Conservation (phyloP, 352 stramenopile species). For the Blastocystis sp. region DNA sequence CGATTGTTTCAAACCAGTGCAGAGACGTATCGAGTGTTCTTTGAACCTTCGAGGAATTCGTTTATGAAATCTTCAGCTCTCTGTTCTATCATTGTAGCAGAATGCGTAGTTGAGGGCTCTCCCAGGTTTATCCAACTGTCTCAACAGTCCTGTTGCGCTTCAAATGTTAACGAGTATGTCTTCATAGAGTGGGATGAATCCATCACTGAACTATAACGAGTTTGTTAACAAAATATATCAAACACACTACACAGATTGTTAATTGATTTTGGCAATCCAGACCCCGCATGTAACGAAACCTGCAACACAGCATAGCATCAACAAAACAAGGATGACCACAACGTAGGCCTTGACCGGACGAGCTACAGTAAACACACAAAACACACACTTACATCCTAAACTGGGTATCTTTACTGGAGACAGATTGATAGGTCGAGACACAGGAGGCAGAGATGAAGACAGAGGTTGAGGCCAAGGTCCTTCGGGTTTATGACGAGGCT, state of each 20-base stretch:
- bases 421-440: too few species aligned
- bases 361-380: neutral
- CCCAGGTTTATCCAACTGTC: neutral
- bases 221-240: neutral
- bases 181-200: neutral
- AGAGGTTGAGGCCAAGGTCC: too few species aligned
- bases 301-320: conserved; percentile 25
- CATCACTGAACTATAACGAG: neutral
- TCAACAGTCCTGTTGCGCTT: neutral
- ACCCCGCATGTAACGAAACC: conserved; percentile 12
- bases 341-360: neutral
- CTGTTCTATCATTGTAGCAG: neutral
- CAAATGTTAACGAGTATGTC: neutral
- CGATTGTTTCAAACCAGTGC: neutral
- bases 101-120: neutral
- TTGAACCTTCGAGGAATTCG: neutral
- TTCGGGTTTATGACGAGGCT: too few species aligned
- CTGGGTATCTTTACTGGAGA: too few species aligned
- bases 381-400: too few species aligned
- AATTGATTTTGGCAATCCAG: conserved; percentile 23
- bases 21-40: neutral
- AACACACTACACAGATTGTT: neutral
- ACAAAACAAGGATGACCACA: neutral
- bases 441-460: too few species aligned
- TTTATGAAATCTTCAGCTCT: neutral